These are phyloP conservation scores for Phaffomyces antillensis DNA, from an alignment of 805 yeast species.

Conservation along the genomic window DNA sequence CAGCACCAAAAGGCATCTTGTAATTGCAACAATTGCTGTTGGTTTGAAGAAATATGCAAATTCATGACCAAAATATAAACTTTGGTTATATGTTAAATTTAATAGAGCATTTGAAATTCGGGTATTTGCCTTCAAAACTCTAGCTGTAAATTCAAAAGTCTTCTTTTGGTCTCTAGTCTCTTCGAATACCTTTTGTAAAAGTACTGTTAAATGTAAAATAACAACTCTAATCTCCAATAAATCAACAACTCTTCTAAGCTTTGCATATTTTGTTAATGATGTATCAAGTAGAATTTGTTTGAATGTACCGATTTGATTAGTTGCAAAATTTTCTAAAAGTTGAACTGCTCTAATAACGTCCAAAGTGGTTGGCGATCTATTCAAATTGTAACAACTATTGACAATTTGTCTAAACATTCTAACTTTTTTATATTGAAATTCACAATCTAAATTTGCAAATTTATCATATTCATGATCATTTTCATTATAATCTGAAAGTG, in stretches of 20 bases:
- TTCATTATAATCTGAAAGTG: slow-evolving; percentile 27
- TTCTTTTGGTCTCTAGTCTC: slow-evolving; percentile 20
- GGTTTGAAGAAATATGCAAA: slow-evolving; percentile 39
- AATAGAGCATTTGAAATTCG: slow-evolving; percentile 29
- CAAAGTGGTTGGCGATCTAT: slow-evolving; percentile 26
- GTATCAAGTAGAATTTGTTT: slow-evolving; percentile 11
- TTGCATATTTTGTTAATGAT: slow-evolving; percentile 9
- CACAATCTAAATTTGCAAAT: slow-evolving; percentile 27
- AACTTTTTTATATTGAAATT: slow-evolving; percentile 26
- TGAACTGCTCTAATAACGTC: slow-evolving; percentile 27
- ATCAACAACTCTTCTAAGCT: slow-evolving; percentile 19
- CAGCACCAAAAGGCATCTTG: slow-evolving; percentile 10
- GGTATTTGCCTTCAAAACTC: slow-evolving; percentile 21
- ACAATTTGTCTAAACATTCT: slow-evolving; percentile 27
- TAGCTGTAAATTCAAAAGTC: slow-evolving; percentile 30
- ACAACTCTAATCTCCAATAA: slow-evolving; percentile 24
- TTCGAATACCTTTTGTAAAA: slow-evolving; percentile 36
- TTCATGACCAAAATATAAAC: slow-evolving; percentile 34
- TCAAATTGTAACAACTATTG: slow-evolving; percentile 26
- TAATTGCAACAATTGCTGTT: slow-evolving; percentile 8
- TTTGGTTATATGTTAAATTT: slow-evolving; percentile 27
- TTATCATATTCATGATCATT: slow-evolving; percentile 31
- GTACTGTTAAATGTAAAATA: slow-evolving; percentile 28
- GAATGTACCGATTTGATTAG: slow-evolving; percentile 22
- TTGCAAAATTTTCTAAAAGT: slow-evolving; percentile 29